Base-by-base conservation (phyloP, 2,329 filamentous ascomycete species). In the Fusarium dimerum region DNA sequence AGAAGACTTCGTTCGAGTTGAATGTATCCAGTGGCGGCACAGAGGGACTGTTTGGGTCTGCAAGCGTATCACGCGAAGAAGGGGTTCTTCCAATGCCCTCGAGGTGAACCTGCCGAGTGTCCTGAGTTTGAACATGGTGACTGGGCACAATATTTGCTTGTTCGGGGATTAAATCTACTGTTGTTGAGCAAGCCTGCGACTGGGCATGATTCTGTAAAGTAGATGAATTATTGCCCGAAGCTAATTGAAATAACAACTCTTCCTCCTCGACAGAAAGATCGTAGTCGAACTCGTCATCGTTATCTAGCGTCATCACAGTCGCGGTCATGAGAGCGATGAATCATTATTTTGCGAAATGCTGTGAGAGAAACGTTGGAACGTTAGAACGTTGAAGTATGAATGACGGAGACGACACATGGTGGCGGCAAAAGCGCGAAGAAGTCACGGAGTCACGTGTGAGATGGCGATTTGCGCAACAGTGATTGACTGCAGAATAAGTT, bases 181-280 rank as follows among this genome's bases (percentile, higher is more conserved):
- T 56, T 9, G 47, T 47, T 6, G 57, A 44, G 13, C 32, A 15
- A 36, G 11, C 32, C 32, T 36, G 10, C 32, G 32, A 36, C 17
- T 32, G 51, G 6, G 39, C 36, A 53, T 65, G 51, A n/a, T 54
- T 39, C 1, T 47, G 39, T 26, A 36, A 36, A 52, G 42, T 36
- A 43, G 42, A 30, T 42, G 26, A 39, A 16, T 61, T 47, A 17
- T 54, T 52, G 34, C 65, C 52, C 13, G 67, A 61, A 43, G 65
- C 64, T 39, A 76, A 63, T 45, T 71, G 61, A 15, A 79, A 61
- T 42, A 75, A 55, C 40, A 73, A 60, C 52, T 81, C 57, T 43
- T 66, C 78, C 30, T 81, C 78, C 29, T 80, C 77, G 1, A 66
- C 56, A 3, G 76, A 75, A 41, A 79, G 68, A 57, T 79, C 74